A percentile compares a stretch with the other conserved stretches of the same genome.
Conservation (phyloP, 164 flowering plant genomes). For the Paratinospora sagittata region DNA sequence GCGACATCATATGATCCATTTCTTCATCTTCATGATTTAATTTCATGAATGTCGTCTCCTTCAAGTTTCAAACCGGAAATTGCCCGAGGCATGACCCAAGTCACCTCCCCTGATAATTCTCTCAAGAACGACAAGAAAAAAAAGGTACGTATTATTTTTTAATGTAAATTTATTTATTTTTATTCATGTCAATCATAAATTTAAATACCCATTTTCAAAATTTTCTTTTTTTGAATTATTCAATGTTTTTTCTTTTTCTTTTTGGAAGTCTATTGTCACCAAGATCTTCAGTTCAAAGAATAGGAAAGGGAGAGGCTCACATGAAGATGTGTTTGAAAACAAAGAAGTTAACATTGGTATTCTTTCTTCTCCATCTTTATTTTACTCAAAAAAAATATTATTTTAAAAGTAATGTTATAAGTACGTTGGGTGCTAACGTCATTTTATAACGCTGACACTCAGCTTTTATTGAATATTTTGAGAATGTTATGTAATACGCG, state of each 20-base stretch:
- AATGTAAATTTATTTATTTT: not conserved
- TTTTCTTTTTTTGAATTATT: constrained; percentile 1
- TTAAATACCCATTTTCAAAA: not conserved
- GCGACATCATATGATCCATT: not conserved
- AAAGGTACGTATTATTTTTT: constrained; percentile 33
- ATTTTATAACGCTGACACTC: no score
- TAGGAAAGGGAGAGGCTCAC: constrained; percentile 25
- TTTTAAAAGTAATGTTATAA: no score
- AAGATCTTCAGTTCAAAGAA: constrained; percentile 55
- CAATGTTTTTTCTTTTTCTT: not conserved
- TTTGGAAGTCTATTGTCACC: constrained; percentile 45
- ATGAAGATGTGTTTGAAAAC: constrained; percentile 28
- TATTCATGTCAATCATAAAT: no score
- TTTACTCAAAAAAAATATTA: no score
- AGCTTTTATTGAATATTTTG: no score
- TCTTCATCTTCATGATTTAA: not conserved
- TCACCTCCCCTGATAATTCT: constrained; percentile 23
- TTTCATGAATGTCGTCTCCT: constrained; percentile 12
- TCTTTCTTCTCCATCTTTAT: not conserved
- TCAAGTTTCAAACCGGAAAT: constrained; percentile 9
- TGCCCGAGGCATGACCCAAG: constrained; percentile 23
- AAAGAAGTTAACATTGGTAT: constrained; percentile 21
- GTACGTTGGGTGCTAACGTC: no score
- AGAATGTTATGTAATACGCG: no score
- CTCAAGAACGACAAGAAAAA: constrained; percentile 57